A percentile compares a stretch with the other conserved stretches of the same genome.
phyloP scores from a whole-genome alignment of 2,329 filamentous ascomycete species.

The Fusarium sp. region DNA sequence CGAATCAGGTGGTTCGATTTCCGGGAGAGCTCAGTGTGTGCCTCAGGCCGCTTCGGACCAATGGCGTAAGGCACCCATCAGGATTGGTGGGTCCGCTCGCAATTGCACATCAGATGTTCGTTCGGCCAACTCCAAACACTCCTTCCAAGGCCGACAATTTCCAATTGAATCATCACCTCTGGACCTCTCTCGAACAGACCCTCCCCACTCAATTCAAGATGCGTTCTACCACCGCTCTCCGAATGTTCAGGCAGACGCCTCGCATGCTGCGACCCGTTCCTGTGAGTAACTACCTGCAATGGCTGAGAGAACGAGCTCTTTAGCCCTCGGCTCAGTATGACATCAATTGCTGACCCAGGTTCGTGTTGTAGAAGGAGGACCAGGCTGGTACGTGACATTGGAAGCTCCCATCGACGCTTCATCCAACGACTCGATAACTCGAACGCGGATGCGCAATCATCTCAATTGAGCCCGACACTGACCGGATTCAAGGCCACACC shows the following conservation, averaged over 20 bases:
- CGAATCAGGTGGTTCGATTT: slow-evolving; percentile 61
- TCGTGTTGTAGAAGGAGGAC: slow-evolving; percentile 71
- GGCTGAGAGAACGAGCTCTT: slow-evolving; percentile 43
- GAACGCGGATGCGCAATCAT: slow-evolving; percentile 16
- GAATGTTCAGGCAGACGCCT: slow-evolving; percentile 76
- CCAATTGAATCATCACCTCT: slow-evolving; percentile 53
- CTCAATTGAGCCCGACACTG: slow-evolving; percentile 42
- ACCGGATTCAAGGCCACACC: slow-evolving; percentile 81
- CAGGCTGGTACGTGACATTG: slow-evolving; percentile 72
- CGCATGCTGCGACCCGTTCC: slow-evolving; percentile 80
- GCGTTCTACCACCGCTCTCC: slow-evolving; percentile 76
- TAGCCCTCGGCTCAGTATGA: slow-evolving; percentile 40
- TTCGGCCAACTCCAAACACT: slow-evolving; percentile 53
- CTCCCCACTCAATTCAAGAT: slow-evolving; percentile 64
- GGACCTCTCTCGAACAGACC: slow-evolving; percentile 46
- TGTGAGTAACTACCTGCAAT: slow-evolving; percentile 64
- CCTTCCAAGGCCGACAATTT: slow-evolving; percentile 51
- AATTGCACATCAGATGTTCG: slow-evolving; percentile 57
- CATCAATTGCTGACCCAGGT: slow-evolving; percentile 47
- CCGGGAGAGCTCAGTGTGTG: slow-evolving; percentile 53
- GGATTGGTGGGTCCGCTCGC: slow-evolving; percentile 52
- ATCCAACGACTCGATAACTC: slow-evolving; percentile 32
- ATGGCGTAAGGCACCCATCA: slow-evolving; percentile 56
- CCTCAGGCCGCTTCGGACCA: slow-evolving; percentile 58
- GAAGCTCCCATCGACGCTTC: slow-evolving; percentile 24